phyloP scores from a whole-genome alignment of 116 monocot species.

The Zostera marina region DNA sequence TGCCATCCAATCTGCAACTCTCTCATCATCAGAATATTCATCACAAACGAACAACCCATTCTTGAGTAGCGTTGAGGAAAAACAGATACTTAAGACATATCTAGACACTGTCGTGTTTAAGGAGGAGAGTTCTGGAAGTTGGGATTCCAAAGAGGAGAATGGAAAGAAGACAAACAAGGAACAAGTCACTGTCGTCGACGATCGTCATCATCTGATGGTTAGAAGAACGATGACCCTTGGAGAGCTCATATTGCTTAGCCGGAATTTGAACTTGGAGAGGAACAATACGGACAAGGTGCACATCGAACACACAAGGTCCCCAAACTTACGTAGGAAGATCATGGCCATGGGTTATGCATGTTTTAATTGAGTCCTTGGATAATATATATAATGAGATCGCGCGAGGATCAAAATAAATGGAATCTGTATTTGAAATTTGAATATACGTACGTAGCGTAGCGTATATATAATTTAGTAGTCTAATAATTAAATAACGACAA shows the following conservation, averaged over 20 bases:
- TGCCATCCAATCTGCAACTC: constrained; percentile 2
- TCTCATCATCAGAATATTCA: neutral
- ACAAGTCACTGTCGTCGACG: neutral
- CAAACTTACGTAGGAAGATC: neutral
- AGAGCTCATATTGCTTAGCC: constrained; percentile 70
- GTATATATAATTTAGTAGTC: no score
- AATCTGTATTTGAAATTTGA: no score
- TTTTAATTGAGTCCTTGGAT: no score
- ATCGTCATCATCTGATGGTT: constrained; percentile 4
- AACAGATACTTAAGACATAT: neutral
- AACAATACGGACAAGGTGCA: neutral
- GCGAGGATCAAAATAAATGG: no score
- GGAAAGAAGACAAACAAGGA: neutral
- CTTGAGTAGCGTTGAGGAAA: constrained; percentile 4
- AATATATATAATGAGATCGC: no score
- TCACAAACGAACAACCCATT: constrained; percentile 20
- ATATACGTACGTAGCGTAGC: no score
- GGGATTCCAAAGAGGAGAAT: neutral
- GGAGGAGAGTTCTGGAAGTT: neutral
- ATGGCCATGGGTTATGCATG: constrained; percentile 2
- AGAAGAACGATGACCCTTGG: constrained; percentile 40
- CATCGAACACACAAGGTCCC: neutral
- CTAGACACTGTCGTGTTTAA: neutral
- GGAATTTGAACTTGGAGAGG: constrained; percentile 4
- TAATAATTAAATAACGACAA: no score